phyloP scores from a whole-genome alignment of 306 rosid genomes.

The Citrullus colocynthis region DNA sequence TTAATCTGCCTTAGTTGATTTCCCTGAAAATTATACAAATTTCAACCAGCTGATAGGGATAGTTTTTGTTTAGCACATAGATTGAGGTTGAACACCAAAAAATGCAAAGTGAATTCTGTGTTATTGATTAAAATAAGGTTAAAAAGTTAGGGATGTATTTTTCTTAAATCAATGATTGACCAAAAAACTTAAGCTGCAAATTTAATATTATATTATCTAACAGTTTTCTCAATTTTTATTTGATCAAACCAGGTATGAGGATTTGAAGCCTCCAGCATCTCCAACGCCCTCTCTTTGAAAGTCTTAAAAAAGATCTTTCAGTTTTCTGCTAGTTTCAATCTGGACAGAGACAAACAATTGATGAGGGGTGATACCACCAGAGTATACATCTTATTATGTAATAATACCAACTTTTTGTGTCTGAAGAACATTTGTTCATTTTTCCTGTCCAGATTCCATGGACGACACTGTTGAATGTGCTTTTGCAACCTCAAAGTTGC shows the following conservation, averaged over 20 bases:
- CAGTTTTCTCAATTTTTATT: background rate
- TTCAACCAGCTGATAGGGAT: background rate
- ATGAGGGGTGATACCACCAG: background rate
- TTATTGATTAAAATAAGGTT: background rate
- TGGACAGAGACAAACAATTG: background rate
- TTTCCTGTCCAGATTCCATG: conserved; percentile 3
- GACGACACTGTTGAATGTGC: background rate
- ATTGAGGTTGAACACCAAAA: background rate
- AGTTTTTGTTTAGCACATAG: background rate
- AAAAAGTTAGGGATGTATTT: background rate
- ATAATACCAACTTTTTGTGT: background rate
- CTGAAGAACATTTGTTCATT: background rate
- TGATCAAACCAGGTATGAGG: conserved; percentile 59
- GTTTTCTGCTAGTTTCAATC: background rate
- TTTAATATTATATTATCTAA: no score
- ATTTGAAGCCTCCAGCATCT: conserved; percentile 86
- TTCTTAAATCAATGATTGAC: no score
- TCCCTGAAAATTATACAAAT: background rate
- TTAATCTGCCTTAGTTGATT: background rate
- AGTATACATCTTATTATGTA: background rate
- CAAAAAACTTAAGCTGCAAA: no score
- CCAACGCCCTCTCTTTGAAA: conserved; percentile 38
- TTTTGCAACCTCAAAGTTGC: background rate
- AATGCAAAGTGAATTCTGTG: background rate
- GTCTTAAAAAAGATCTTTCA: background rate